Base-by-base conservation (phyloP, 129 eudicot genomes). In the Pulicaria dysenterica region DNA sequence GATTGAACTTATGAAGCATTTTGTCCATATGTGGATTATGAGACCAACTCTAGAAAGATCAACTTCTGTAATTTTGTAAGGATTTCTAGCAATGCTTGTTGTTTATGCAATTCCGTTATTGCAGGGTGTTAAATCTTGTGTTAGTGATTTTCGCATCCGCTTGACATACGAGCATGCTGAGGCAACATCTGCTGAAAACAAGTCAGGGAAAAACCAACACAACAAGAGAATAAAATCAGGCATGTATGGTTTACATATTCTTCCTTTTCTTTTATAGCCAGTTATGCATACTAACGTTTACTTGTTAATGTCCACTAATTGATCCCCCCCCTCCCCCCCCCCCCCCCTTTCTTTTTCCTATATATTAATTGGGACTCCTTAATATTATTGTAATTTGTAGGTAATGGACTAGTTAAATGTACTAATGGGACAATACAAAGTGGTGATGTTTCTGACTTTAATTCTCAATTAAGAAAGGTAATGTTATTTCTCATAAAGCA, bases 181-280 rank as follows among this genome's bases (percentile, higher is more conserved):
- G 72, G 79, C 70, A 12, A 40, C 48, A 12, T 75, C 77, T 63
- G 73, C 62, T 65, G 81, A 81, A 15, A 75, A 54, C 57, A 53
- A 19, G 37, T 45, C 36, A 43, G 85, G 79, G 73, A 73, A n/a
- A 60, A 81, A 83, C 81, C 92, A 88, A 62, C 42, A 80, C 77
- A 83, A 64, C 74, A 92, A 89, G 80, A 87, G 88, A 81, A 82
- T 86, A 58, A 93, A 87, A 87, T 85, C 87, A 82, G 96, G 98
- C 75, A 81, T 62, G 91, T 70, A 42, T 31, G 62, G 17, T 40
- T 61, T 42, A 41, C 67, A 40, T 51, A 10, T 46, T 67, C 11
- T 16, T 57, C 17, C 39, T 57, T 75, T 12, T 40, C 39, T 70
- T 16, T 51, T 43, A 40, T 46, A 40, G 14, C 41, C 19, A 54